Percentiles rank a stretch among this genome's conserved stretches.
phyloP scores from a whole-genome alignment of 2,329 filamentous ascomycete genomes.

The Penicillium verrucosum region DNA sequence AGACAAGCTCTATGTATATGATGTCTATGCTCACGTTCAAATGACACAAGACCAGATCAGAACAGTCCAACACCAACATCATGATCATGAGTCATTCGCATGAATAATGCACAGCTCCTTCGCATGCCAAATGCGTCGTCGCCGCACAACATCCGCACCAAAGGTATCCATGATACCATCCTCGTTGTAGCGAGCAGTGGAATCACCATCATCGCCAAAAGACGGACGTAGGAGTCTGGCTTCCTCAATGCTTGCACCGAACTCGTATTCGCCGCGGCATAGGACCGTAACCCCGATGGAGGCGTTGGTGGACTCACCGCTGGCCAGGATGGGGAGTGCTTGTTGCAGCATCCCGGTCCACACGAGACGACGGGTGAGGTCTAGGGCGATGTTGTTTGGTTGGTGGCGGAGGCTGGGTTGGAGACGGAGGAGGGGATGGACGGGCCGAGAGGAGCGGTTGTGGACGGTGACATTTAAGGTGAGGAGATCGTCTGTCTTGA shows the following conservation, averaged over 20 bases:
- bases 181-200: constrained; percentile 20
- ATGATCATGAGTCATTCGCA: constrained; percentile 25
- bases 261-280: constrained; percentile 77
- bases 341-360: constrained; percentile 85
- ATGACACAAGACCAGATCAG: not conserved
- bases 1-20: not conserved
- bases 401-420: constrained; percentile 74
- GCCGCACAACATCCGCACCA: constrained; percentile 38
- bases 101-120: constrained; percentile 46
- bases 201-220: constrained; percentile 10
- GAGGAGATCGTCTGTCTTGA: constrained; percentile 61
- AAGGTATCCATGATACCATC: constrained; percentile 39
- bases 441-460: constrained; percentile 67
- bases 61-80: not conserved
- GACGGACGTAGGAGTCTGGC: constrained; percentile 51
- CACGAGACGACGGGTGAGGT: constrained; percentile 75
- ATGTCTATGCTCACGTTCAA: not conserved
- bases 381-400: constrained; percentile 68
- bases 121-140: constrained; percentile 45
- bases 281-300: constrained; percentile 70
- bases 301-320: constrained; percentile 58
- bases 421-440: constrained; percentile 70
- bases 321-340: constrained; percentile 60
- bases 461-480: constrained; percentile 67
- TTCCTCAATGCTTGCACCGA: constrained; percentile 79